Conservation (phyloP, 2,329 filamentous ascomycete genomes). For the Dothideomycetes sp. region DNA sequence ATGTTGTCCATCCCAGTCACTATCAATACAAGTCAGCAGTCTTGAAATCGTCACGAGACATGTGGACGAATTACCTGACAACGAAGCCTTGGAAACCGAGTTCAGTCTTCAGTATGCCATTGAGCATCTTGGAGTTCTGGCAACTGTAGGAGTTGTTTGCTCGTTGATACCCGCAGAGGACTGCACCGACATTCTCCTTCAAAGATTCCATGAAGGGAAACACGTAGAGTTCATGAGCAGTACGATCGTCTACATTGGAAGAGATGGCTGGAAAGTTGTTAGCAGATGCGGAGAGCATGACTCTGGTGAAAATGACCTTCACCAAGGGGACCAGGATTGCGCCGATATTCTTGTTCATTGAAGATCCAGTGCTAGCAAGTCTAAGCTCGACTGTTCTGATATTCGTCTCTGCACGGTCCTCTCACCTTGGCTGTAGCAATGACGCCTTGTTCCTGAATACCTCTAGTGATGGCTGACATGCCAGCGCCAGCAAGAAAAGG, state of each 20-base stretch:
- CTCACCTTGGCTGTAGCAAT: slow-evolving; percentile 38
- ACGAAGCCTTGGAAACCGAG: slow-evolving; percentile 62
- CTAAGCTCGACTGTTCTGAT: neutral
- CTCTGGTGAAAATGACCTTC: slow-evolving; percentile 15
- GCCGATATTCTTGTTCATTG: slow-evolving; percentile 11
- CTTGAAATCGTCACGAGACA: no score
- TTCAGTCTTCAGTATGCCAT: slow-evolving; percentile 61
- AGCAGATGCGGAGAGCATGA: slow-evolving; percentile 2
- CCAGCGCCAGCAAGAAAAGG: slow-evolving; percentile 51
- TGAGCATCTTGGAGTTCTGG: slow-evolving; percentile 52
- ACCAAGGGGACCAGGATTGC: slow-evolving; percentile 7
- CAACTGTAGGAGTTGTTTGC: slow-evolving; percentile 53
- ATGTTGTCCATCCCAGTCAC: slow-evolving; percentile 54
- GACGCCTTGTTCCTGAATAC: slow-evolving; percentile 45
- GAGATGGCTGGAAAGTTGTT: slow-evolving; percentile 13
- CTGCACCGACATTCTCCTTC: slow-evolving; percentile 15
- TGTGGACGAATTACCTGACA: no score
- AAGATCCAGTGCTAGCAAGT: slow-evolving; percentile 26
- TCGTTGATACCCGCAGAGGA: slow-evolving; percentile 30
- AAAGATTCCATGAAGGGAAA: slow-evolving; percentile 22
- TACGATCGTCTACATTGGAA: slow-evolving; percentile 16
- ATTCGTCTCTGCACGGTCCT: neutral
- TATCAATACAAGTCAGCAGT: slow-evolving; percentile 20
- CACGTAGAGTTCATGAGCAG: slow-evolving; percentile 18
- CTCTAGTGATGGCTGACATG: slow-evolving; percentile 40